Percentiles rank a stretch among this genome's conserved stretches.
phyloP scores from a whole-genome alignment of 1,139 yeast species.

The Yamadazyma atlantica region DNA sequence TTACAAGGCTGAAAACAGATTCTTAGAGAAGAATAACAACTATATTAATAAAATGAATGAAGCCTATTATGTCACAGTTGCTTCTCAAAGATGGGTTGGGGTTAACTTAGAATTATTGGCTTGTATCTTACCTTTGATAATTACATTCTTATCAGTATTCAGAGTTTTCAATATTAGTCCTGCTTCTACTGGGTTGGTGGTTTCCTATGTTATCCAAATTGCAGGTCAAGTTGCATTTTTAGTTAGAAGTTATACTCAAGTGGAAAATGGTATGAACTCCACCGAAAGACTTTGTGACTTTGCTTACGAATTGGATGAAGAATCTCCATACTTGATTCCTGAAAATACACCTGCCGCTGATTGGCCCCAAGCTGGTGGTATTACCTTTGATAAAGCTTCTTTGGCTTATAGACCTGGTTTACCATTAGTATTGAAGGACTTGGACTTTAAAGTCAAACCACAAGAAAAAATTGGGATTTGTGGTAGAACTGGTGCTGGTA shows the following conservation, averaged over 20 bases:
- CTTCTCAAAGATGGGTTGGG: conserved; percentile 47
- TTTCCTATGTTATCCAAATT: conserved; percentile 44
- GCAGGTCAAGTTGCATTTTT: conserved; percentile 44
- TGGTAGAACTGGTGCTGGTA: conserved; percentile 98
- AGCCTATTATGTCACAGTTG: conserved; percentile 42
- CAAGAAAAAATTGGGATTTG: conserved; percentile 89
- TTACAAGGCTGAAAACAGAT: conserved; percentile 30
- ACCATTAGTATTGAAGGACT: conserved; percentile 86
- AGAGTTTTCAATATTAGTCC: conserved; percentile 41
- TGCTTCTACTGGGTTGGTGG: conserved; percentile 44
- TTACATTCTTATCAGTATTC: conserved; percentile 42
- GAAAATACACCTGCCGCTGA: conserved; percentile 69
- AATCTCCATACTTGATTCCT: conserved; percentile 60
- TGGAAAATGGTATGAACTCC: conserved; percentile 49
- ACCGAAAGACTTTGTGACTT: conserved; percentile 46
- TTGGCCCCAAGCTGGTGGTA: conserved; percentile 86
- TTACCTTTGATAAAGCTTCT: conserved; percentile 71
- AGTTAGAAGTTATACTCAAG: conserved; percentile 45
- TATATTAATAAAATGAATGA: conserved; percentile 42
- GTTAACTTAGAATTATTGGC: conserved; percentile 42
- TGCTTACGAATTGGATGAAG: conserved; percentile 61
- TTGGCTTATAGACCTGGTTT: conserved; percentile 82
- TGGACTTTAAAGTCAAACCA: conserved; percentile 72
- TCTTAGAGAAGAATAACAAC: conserved; percentile 36
- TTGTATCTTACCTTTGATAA: conserved; percentile 36